Percentiles rank a stretch among this genome's conserved stretches.
Evolutionary conservation across 2,329 filamentous ascomycete genomes (phyloP).

Genomic region (Colletotrichum tropicicola): DNA sequence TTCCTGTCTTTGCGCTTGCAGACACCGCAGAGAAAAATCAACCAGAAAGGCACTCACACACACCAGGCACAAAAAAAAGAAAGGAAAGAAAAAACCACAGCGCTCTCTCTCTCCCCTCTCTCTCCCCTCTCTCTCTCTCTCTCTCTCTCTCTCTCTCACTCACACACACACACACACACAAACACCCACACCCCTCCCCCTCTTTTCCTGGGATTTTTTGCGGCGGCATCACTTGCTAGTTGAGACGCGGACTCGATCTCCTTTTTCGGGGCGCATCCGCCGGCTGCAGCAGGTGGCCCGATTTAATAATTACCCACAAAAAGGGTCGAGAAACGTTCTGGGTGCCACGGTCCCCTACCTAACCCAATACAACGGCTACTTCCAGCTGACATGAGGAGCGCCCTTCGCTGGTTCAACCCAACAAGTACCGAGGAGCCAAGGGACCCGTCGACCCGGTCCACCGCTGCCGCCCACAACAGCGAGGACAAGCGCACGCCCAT

Average conservation of each 20-base stretch:
- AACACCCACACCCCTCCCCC: neutral
- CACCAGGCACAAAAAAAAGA: too few species aligned
- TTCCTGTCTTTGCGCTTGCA: too few species aligned
- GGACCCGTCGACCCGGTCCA: constrained; percentile 33
- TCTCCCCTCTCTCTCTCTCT: too few species aligned
- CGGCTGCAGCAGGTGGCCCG: constrained; percentile 30
- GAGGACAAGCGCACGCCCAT: constrained; percentile 22
- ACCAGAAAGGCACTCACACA: too few species aligned
- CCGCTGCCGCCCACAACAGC: constrained; percentile 32
- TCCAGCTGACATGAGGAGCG: constrained; percentile 33
- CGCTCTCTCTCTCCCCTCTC: too few species aligned
- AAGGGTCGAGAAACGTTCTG: constrained; percentile 32
- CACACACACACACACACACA: neutral
- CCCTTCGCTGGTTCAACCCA: constrained; percentile 32
- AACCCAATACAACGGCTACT: constrained; percentile 30
- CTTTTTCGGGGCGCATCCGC: constrained; percentile 29
- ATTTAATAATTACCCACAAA: constrained; percentile 32
- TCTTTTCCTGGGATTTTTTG: constrained; percentile 6
- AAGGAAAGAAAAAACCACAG: too few species aligned
- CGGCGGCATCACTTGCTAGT: constrained; percentile 19
- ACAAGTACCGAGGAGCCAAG: constrained; percentile 34
- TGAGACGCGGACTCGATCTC: constrained; percentile 30
- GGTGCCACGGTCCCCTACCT: constrained; percentile 29
- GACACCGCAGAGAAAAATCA: too few species aligned
- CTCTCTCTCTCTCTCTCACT: neutral